phyloP scores from a whole-genome alignment of 2,329 filamentous ascomycete genomes.

The Fusarium nygamai region DNA sequence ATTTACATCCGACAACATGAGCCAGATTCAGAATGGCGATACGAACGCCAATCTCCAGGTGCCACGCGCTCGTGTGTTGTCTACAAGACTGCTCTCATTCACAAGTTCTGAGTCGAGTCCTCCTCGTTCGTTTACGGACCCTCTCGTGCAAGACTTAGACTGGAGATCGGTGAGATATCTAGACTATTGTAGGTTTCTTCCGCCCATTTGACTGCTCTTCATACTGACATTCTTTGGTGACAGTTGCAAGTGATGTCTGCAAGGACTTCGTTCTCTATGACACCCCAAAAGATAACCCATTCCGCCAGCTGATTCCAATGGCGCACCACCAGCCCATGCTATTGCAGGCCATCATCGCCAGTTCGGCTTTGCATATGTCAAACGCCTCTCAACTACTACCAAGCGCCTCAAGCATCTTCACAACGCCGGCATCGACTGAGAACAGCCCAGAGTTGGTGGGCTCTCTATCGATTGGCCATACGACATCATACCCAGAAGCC shows the following conservation, averaged over 20 bases:
- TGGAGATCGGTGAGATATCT: neutral
- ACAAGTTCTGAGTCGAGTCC: neutral
- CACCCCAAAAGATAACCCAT: neutral
- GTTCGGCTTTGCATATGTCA: neutral
- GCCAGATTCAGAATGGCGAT: neutral
- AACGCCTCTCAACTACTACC: neutral
- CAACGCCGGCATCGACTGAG: neutral
- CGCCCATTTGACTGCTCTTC: fast-evolving
- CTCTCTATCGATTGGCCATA: neutral
- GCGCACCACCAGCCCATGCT: neutral
- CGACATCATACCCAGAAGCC: neutral
- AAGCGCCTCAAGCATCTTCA: neutral
- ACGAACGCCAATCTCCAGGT: fast-evolving
- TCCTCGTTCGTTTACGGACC: neutral
- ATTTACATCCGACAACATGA: neutral
- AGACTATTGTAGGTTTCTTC: neutral
- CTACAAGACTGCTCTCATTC: fast-evolving
- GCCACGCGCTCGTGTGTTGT: fast-evolving
- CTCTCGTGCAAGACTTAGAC: neutral
- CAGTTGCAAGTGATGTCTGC: neutral
- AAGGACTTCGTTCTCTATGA: neutral
- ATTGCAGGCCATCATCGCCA: neutral
- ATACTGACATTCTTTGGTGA: fast-evolving
- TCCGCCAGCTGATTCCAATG: neutral
- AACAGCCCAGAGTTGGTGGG: neutral